These are phyloP conservation scores for Cystofilobasidium bisporidii DNA, from an alignment of 768 basidiomycete genomes.

Conservation along the genomic window DNA sequence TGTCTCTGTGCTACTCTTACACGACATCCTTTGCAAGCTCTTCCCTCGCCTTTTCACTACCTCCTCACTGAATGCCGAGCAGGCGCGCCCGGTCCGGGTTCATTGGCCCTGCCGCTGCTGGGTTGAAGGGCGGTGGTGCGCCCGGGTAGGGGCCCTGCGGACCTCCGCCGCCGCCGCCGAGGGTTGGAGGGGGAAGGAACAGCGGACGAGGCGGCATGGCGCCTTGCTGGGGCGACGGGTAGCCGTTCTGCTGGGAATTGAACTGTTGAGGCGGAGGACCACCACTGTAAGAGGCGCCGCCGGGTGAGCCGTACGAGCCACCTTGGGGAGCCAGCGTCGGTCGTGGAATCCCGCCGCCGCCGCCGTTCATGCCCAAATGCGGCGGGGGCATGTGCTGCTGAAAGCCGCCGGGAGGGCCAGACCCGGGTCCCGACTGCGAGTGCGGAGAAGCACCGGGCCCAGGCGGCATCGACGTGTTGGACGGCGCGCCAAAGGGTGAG, in stretches of 20 bases:
- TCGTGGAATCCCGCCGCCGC: background rate
- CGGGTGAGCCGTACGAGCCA: background rate
- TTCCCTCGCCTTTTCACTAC: background rate
- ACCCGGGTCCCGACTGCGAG: background rate
- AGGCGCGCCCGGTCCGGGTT: constrained; percentile 18
- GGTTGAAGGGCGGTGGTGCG: background rate
- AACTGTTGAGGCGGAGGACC: background rate
- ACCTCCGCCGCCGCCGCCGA: background rate
- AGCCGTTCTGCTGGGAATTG: background rate
- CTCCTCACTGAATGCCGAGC: constrained; percentile 11
- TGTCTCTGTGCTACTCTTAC: too few relatives aligned
- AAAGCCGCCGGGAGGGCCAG: background rate
- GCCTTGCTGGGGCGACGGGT: background rate
- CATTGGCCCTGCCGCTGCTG: background rate
- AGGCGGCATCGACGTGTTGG: background rate
- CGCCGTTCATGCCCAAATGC: background rate
- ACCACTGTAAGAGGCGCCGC: background rate
- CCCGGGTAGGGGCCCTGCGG: background rate
- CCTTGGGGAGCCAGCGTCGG: background rate
- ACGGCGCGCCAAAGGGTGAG: background rate
- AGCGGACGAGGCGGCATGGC: background rate
- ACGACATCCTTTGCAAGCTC: too few relatives aligned
- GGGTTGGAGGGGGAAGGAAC: background rate
- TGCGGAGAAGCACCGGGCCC: background rate
- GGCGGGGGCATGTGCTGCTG: constrained; percentile 6